Percentiles rank a stretch among this genome's conserved stretches.
Conservation (phyloP, 2,329 filamentous ascomycete genomes). For the Parascedosporium putredinis region DNA sequence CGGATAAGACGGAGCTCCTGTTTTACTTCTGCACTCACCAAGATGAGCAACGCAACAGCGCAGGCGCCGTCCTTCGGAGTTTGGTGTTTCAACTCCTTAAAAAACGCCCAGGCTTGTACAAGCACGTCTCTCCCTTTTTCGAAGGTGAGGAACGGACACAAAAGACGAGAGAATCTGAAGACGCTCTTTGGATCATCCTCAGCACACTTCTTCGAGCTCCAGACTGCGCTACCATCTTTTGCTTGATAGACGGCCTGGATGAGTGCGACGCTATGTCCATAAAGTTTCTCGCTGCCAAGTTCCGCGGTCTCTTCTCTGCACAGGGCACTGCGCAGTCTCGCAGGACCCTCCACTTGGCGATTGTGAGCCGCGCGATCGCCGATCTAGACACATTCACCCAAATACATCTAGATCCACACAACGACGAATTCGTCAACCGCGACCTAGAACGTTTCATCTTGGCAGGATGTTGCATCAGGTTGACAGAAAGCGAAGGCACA, state of each 20-base stretch:
- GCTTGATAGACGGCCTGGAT: background rate
- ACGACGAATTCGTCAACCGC: background rate
- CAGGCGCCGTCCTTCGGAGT: background rate
- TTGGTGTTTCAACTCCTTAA: background rate
- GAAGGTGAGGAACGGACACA: background rate
- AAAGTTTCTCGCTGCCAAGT: background rate
- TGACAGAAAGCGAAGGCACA: background rate
- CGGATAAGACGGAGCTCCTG: background rate
- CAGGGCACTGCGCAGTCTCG: background rate
- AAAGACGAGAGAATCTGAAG: background rate
- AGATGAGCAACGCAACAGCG: background rate
- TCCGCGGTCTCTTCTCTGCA: background rate
- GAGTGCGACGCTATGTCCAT: background rate
- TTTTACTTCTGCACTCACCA: background rate
- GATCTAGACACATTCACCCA: background rate
- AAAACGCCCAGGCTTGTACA: background rate
- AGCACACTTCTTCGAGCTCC: background rate
- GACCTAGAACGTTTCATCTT: background rate
- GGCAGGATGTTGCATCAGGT: background rate
- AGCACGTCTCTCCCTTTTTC: background rate
- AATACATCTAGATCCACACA: background rate
- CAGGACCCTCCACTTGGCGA: background rate
- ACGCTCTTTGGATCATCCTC: background rate
- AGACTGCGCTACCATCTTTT: background rate
- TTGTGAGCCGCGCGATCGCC: background rate